phyloP scores from a whole-genome alignment of 148 eudicot species.

The Fagopyrum esculentum region DNA sequence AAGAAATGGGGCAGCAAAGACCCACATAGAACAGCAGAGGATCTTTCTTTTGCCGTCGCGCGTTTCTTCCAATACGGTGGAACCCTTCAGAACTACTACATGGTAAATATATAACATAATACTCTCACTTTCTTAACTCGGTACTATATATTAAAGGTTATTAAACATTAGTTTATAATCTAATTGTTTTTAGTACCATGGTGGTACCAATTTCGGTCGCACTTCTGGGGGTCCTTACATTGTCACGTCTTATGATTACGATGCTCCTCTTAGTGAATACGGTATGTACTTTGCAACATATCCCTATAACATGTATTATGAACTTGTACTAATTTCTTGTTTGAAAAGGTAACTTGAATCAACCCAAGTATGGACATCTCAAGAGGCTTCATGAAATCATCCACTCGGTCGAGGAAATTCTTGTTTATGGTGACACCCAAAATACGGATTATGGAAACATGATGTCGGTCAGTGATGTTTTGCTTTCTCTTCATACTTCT shows the following conservation, averaged over 20 bases:
- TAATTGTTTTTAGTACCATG: conserved; percentile 31
- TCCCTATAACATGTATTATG: background rate
- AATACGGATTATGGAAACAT: background rate
- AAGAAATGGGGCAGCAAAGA: conserved; percentile 60
- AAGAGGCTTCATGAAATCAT: conserved; percentile 25
- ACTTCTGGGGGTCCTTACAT: conserved; percentile 39
- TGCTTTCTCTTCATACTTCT: background rate
- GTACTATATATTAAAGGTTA: too few relatives aligned
- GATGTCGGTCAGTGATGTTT: background rate
- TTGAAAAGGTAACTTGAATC: conserved; percentile 14
- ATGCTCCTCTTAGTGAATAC: conserved; percentile 39
- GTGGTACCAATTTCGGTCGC: conserved; percentile 50
- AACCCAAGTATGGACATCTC: conserved; percentile 36
- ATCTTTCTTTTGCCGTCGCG: conserved; percentile 69
- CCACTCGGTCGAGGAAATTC: conserved; percentile 15
- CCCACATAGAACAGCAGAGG: conserved; percentile 72
- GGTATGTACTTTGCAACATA: background rate
- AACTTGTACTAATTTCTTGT: background rate
- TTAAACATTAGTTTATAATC: too few relatives aligned
- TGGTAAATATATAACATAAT: conserved; percentile 10
- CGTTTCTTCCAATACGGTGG: conserved; percentile 66
- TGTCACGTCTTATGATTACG: conserved; percentile 38
- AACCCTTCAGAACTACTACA: conserved; percentile 38
- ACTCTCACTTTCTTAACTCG: too few relatives aligned
- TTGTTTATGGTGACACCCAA: conserved; percentile 15